Base-by-base conservation (phyloP, 768 basidiomycete genomes). In the Termitomyces sp. region DNA sequence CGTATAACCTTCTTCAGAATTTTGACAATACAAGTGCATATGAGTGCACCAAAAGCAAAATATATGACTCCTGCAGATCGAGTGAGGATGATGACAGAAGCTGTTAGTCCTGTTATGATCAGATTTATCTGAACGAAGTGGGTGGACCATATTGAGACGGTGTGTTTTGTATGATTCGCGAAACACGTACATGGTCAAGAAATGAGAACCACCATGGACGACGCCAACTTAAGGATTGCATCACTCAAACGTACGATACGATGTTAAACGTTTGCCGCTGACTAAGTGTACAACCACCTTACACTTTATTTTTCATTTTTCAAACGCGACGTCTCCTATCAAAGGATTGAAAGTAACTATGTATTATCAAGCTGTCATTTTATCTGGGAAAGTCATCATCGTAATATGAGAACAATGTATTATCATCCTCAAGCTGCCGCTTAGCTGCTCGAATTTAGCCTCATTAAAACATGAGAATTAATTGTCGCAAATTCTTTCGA, bases 51-150 rank as follows among this genome's bases (percentile, higher is more conserved):
- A 8, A 67, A 72, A 13, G 74, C 72, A 63, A 88, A 87, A 70
- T 86, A 90, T 14, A 72, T 67, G 1, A 86, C 77, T 9, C 80
- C 87, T 40, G 79, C 78, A 4, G 87, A 90, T 53, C 80, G 80
- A 2, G 87, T 86, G 60, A 81, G 83, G 22, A 89, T 66, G 44
- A 86, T 68, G 59, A 77, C 70, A 28, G 64, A 57, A 6, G 80
- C 80, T 5, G 83, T 83, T 53, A 84, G 58, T 10, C 65, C 62
- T 3, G 78, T 81, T n/a, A 88, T 83, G 20, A 79, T 77, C 28
- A 78, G 55, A 58, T 86, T 83, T 1, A 84, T 83, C 89, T 92
- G 33, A 18, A 36, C 12, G 22, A 26, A 33, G 26, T 44, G 5
- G 22, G 53, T 24, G 22, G 36, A 20, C 4, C 48, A 49, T 20